A percentile compares a stretch with the other conserved stretches of the same genome.
Conservation (phyloP, 805 yeast genomes). For the Candida peoriensis region DNA sequence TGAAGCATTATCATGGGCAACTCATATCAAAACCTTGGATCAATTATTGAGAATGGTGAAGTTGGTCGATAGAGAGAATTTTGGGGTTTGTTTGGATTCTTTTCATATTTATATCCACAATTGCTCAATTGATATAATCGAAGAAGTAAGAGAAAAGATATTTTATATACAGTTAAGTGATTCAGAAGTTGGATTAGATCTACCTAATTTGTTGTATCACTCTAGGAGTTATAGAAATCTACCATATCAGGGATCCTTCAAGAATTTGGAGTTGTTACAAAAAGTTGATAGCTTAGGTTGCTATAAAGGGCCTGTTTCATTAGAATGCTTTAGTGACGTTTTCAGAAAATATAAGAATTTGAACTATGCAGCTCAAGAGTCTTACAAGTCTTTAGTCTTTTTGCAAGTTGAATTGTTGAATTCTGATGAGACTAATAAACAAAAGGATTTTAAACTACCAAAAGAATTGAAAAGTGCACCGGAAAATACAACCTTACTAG, state of each 20-base stretch:
- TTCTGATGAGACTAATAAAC: no score
- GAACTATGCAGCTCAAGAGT: conserved; percentile 1
- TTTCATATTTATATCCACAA: conserved; percentile 22
- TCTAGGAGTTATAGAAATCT: conserved; percentile 8
- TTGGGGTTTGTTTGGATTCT: conserved; percentile 27
- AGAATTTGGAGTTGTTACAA: conserved; percentile 1
- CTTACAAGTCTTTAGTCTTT: neutral
- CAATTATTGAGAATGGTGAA: conserved; percentile 16
- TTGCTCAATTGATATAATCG: conserved; percentile 5
- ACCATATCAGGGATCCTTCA: conserved; percentile 7
- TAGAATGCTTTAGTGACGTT: conserved; percentile 8
- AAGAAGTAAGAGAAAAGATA: conserved; percentile 15
- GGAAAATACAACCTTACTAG: no score
- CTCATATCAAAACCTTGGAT: conserved; percentile 17
- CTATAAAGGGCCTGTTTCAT: conserved; percentile 6
- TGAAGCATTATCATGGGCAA: conserved; percentile 26
- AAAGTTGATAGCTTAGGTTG: neutral
- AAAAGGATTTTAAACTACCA: neutral
- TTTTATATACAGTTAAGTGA: conserved; percentile 27
- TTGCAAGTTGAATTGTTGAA: conserved; percentile 1
- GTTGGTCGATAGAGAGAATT: conserved; percentile 20
- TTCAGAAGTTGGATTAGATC: conserved; percentile 1
- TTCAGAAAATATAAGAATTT: neutral
- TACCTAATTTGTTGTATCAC: conserved; percentile 3
- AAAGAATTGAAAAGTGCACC: neutral